Conservation (phyloP, 2,329 filamentous ascomycete species). For the Fusarium lyarnte region DNA sequence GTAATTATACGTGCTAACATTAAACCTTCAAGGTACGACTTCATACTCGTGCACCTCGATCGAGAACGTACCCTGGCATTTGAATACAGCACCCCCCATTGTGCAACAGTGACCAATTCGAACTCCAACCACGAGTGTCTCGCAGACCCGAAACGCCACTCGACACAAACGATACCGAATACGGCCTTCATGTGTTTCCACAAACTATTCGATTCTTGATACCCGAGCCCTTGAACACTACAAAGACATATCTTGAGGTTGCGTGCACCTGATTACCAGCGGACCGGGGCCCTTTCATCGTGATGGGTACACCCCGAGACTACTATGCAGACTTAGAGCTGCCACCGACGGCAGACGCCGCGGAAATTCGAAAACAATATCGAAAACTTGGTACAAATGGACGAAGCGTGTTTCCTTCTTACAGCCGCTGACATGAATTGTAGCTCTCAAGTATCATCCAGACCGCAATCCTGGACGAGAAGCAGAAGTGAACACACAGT, state of each 20-base stretch:
- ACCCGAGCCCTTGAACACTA: background rate
- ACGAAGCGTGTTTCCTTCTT: background rate
- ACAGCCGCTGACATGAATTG: conserved; percentile 38
- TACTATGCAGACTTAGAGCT: conserved; percentile 89
- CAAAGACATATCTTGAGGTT: background rate
- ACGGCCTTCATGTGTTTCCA: conserved; percentile 12
- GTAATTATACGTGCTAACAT: conserved; percentile 19
- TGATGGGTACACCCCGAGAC: conserved; percentile 65
- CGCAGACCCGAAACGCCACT: background rate
- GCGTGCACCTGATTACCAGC: conserved; percentile 5
- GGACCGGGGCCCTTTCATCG: conserved; percentile 23
- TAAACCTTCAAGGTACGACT: background rate
- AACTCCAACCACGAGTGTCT: background rate
- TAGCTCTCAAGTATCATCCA: conserved; percentile 86
- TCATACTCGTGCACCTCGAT: background rate
- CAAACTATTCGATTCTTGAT: background rate
- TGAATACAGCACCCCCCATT: background rate
- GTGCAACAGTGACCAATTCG: background rate
- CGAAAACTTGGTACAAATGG: conserved; percentile 74
- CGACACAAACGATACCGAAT: background rate
- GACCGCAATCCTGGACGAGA: conserved; percentile 89
- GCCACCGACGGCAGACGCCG: conserved; percentile 70
- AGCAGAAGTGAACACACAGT: conserved; percentile 80
- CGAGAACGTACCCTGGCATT: background rate
- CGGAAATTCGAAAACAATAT: conserved; percentile 88